Base-by-base conservation (phyloP, 805 yeast species). In the Pichia occidentalis region DNA sequence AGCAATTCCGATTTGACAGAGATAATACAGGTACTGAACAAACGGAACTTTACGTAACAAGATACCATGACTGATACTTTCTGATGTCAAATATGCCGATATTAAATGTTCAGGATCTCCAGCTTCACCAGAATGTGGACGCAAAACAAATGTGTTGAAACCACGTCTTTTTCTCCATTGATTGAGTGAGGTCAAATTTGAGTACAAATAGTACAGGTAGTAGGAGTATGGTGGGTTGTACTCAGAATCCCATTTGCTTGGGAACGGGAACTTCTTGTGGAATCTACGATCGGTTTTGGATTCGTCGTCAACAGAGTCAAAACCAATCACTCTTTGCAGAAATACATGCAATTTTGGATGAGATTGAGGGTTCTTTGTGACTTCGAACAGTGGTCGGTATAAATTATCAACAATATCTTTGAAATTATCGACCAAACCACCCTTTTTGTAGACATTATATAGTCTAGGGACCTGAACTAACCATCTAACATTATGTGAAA, bases 101-200 rank as follows among this genome's bases (percentile, higher is more conserved):
- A 88, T 85, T 54, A 94, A 69, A 65, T 92, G 98, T 54, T 92
- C 97, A 1, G 97, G 97, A 56, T 92, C 98, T 43, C 99, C 99
- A n/a, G 98, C 99, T 62, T 92, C 99, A 46, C 99, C 99, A 50
- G 95, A 85, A 60, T 92, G 99, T 4, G 99, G 99, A 53, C 98
- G 75, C 51, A 92, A 66, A n/a, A 86, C 94, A 61, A 92, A 80
- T 0, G 97, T 88, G 58, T 84, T 88, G 61, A 76, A 83, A 0
- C 84, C 82, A 41, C 88, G 71, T 41, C 66, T 70, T 24, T 69
- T 64, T 62, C 99, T 75, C 77, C 90, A 82, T 46, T 80, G 77
- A 56, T 92, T 92, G 59, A 92, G 70, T 7, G 95, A 75, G 2
- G 95, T 77, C 60, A 92, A 60, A 61, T 88, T 88, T 21, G 96